Evolutionary conservation across 1,139 yeast genomes (phyloP).

Genomic region (Yamadazyma sp.): DNA sequence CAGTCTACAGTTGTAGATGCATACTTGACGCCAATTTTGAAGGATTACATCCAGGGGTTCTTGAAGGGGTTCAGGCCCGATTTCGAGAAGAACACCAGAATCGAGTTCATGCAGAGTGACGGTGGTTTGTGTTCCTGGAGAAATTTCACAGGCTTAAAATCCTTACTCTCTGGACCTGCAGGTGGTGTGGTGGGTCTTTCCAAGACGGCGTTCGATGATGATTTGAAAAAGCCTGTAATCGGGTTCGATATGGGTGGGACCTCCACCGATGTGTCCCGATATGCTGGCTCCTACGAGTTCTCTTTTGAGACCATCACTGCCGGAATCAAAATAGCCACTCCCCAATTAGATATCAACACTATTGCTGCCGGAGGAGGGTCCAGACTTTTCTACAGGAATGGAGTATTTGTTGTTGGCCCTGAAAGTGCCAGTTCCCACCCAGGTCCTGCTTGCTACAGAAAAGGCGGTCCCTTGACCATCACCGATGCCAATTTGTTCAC

Average conservation of each 20-base stretch:
- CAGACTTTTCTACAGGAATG: constrained; percentile 48
- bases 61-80: constrained; percentile 60
- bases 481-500: constrained; percentile 55
- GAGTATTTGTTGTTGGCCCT: constrained; percentile 55
- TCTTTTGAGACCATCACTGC: constrained; percentile 57
- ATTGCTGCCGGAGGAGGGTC: constrained; percentile 66
- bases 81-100: constrained; percentile 21
- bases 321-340: constrained; percentile 55
- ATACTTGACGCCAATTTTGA: constrained; percentile 71
- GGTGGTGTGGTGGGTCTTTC: constrained; percentile 63
- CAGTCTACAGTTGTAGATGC: constrained; percentile 78
- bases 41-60: constrained; percentile 59
- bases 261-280: constrained; percentile 55
- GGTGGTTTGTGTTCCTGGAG: constrained; percentile 54
- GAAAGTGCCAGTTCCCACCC: constrained; percentile 60
- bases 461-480: constrained; percentile 57
- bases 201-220: constrained; percentile 44
- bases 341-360: constrained; percentile 57
- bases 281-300: constrained; percentile 45
- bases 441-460: constrained; percentile 59
- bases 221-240: constrained; percentile 42
- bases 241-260: constrained; percentile 68
- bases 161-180: constrained; percentile 58
- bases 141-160: constrained; percentile 50
- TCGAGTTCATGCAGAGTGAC: constrained; percentile 60